Percentiles rank a stretch among this genome's conserved stretches.
Conservation (phyloP, 1,139 yeast genomes). For the Meyerozyma sp. region DNA sequence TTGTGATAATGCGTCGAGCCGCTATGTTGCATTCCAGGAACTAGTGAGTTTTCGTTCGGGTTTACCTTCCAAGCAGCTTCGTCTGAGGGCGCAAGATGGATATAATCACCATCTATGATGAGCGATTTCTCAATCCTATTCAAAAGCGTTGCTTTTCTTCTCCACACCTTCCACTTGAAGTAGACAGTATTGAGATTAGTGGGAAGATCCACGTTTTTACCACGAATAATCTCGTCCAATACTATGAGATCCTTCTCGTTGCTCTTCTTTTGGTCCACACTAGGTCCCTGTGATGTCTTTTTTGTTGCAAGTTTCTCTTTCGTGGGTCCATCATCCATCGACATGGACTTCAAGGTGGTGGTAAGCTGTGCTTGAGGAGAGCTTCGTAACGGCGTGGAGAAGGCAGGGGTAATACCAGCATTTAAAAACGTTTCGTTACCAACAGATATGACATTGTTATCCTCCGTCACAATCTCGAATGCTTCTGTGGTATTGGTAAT, state of each 20-base stretch:
- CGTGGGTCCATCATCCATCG: background rate
- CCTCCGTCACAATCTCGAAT: background rate
- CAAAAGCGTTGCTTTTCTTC: conserved; percentile 81
- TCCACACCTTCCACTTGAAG: conserved; percentile 71
- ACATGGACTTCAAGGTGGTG: background rate
- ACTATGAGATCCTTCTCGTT: conserved; percentile 12
- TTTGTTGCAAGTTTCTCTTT: background rate
- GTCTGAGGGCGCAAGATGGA: conserved; percentile 82
- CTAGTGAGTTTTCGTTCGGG: conserved; percentile 27
- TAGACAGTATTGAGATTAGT: conserved; percentile 35
- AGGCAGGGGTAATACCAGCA: conserved; percentile 27
- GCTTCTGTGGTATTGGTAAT: background rate
- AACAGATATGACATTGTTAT: background rate
- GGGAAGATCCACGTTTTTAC: conserved; percentile 24
- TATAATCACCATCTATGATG: conserved; percentile 89
- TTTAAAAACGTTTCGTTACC: conserved; percentile 10
- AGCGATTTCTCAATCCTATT: conserved; percentile 77
- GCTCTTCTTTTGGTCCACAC: conserved; percentile 7
- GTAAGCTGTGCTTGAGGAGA: conserved; percentile 17
- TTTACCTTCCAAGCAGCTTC: conserved; percentile 49
- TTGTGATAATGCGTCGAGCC: conserved; percentile 22
- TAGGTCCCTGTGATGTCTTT: background rate
- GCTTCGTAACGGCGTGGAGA: conserved; percentile 18
- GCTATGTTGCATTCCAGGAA: conserved; percentile 3
- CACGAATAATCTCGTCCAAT: conserved; percentile 33